These are phyloP conservation scores for Rusavskia elegans DNA, from an alignment of 495 filamentous ascomycete species.

Conservation along the genomic window DNA sequence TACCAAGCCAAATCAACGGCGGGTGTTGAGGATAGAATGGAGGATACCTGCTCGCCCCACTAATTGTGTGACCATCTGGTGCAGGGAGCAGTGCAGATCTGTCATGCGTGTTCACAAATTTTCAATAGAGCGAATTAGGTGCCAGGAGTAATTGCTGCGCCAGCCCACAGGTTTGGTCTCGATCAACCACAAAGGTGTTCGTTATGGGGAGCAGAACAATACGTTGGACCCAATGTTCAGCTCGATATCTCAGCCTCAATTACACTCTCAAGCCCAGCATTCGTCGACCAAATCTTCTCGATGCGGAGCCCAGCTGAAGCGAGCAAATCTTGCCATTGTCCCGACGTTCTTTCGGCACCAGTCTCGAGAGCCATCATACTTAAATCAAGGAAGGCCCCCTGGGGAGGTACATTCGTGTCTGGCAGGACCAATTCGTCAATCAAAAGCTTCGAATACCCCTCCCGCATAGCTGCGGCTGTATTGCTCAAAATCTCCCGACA, in stretches of 20 bases:
- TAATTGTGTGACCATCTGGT: too few relatives aligned
- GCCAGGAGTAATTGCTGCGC: too few relatives aligned
- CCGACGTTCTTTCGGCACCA: constrained; percentile 24
- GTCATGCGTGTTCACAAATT: too few relatives aligned
- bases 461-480: constrained; percentile 21
- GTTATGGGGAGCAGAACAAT: background rate
- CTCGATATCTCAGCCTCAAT: background rate
- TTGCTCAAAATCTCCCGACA: constrained; percentile 22
- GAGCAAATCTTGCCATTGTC: background rate
- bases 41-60: too few relatives aligned
- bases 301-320: background rate
- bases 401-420: constrained; percentile 2
- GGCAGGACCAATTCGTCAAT: constrained; percentile 32
- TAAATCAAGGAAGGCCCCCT: constrained; percentile 19
- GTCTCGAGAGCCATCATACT: constrained; percentile 24
- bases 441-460: constrained; percentile 26
- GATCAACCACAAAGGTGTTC: background rate
- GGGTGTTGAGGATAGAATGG: too few relatives aligned
- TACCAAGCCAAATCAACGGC: too few relatives aligned
- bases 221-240: background rate
- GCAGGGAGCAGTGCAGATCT: too few relatives aligned
- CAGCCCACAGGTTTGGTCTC: too few relatives aligned
- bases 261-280: background rate
- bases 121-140: too few relatives aligned
- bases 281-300: background rate